These are phyloP conservation scores for Chromera velia DNA, from an alignment of 73 alveolate species.

Conservation along the genomic window DNA sequence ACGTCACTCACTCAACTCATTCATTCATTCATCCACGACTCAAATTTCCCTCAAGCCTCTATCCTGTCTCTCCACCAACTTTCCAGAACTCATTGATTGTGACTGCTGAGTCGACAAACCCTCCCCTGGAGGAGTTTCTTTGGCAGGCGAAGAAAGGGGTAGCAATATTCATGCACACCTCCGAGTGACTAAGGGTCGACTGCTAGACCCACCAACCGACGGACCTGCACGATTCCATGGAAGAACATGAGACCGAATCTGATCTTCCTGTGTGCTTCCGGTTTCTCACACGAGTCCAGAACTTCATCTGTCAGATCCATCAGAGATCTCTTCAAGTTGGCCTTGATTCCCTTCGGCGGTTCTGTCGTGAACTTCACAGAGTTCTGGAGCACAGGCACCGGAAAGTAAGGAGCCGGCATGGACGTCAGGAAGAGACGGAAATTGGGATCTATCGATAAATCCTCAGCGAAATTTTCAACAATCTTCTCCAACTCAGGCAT, in stretches of 20 bases:
- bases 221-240: conserved; percentile 86
- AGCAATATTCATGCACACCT: too few relatives aligned
- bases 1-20: too few relatives aligned
- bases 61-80: too few relatives aligned
- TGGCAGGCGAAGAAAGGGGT: not conserved
- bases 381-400: conserved; percentile 92
- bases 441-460: conserved; percentile 68
- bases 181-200: too few relatives aligned
- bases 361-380: conserved; percentile 96
- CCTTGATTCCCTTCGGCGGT: conserved; percentile 98
- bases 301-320: conserved; percentile 81
- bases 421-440: conserved; percentile 95
- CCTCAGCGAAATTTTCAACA: conserved; percentile 75
- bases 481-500: conserved; percentile 94
- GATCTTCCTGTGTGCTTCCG: conserved; percentile 84
- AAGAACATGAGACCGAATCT: conserved; percentile 86
- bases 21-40: too few relatives aligned
- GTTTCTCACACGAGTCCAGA: conserved; percentile 75
- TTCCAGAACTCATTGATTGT: too few relatives aligned
- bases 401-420: conserved; percentile 96
- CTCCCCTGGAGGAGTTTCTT: not conserved
- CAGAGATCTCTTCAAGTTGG: conserved; percentile 85
- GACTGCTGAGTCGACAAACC: not conserved
- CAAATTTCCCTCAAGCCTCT: too few relatives aligned
- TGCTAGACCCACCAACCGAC: not conserved